phyloP scores from a whole-genome alignment of 345 rosid genomes.

The Syzygium grande region DNA sequence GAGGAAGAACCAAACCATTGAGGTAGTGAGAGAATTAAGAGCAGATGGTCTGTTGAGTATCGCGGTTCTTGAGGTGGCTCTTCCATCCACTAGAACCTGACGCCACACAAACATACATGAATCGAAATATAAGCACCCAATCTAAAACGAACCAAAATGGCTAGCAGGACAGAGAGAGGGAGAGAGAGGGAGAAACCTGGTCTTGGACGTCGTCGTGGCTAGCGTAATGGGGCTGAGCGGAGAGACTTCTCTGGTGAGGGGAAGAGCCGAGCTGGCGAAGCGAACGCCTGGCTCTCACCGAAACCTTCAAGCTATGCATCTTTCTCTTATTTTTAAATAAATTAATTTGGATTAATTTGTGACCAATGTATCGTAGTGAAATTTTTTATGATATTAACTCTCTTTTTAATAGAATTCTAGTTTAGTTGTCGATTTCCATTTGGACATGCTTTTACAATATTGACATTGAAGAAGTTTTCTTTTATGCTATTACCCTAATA shows the following conservation, averaged over 20 bases:
- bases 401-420: background rate
- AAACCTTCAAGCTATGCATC: conserved; percentile 17
- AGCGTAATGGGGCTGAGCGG: conserved; percentile 57
- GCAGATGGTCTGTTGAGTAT: conserved; percentile 63
- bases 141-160: background rate
- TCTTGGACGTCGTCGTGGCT: conserved; percentile 38
- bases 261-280: conserved; percentile 24
- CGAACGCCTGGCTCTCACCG: conserved; percentile 24
- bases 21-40: conserved; percentile 64
- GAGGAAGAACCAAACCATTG: conserved; percentile 41
- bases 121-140: too few relatives aligned
- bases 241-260: conserved; percentile 33
- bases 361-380: too few relatives aligned
- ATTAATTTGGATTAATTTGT: too few relatives aligned
- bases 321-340: background rate
- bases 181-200: conserved; percentile 31
- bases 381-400: too few relatives aligned
- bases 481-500: too few relatives aligned
- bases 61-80: conserved; percentile 83
- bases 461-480: too few relatives aligned
- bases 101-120: background rate
- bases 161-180: background rate
- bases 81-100: conserved; percentile 83
- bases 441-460: too few relatives aligned
- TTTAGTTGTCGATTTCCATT: too few relatives aligned